A percentile compares a stretch with the other conserved stretches of the same genome.
Conservation (phyloP, 2,329 filamentous ascomycete species). For the Grosmannia penicillata region DNA sequence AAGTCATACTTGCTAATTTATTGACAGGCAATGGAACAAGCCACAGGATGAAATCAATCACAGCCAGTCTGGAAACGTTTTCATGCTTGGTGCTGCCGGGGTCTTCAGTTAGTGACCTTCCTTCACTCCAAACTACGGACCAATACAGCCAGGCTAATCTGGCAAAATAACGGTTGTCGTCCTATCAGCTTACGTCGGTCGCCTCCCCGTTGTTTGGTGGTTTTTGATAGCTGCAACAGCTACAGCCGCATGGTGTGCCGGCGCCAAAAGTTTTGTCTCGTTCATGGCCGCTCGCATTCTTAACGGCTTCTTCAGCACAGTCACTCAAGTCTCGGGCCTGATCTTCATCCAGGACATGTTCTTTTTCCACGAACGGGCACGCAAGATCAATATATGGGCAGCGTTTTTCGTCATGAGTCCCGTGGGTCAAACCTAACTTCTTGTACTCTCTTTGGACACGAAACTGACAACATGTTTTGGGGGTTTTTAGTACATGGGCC, state of each 20-base stretch:
- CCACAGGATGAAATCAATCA: conserved; percentile 33
- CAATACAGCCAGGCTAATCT: no score
- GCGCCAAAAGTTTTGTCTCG: conserved; percentile 26
- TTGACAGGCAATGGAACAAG: conserved; percentile 28
- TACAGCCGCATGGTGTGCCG: conserved; percentile 29
- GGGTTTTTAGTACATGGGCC: conserved; percentile 32
- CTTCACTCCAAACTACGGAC: background rate
- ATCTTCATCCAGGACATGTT: conserved; percentile 43
- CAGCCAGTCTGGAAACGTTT: conserved; percentile 34
- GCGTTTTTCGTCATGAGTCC: conserved; percentile 12
- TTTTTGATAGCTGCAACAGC: conserved; percentile 21
- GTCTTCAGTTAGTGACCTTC: conserved; percentile 18
- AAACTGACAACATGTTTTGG: conserved; percentile 14
- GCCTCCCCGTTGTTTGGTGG: conserved; percentile 28
- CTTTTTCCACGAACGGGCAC: conserved; percentile 41
- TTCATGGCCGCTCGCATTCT: conserved; percentile 32
- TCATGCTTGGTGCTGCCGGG: conserved; percentile 30
- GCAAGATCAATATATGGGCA: conserved; percentile 34
- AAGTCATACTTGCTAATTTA: conserved; percentile 5
- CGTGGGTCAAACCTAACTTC: background rate
- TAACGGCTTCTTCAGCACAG: conserved; percentile 32
- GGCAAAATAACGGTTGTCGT: conserved; percentile 21
- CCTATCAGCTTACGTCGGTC: conserved; percentile 26
- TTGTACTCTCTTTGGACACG: background rate
- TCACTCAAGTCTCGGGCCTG: conserved; percentile 28